Evolutionary conservation across 2,329 filamentous ascomycete species (phyloP), one percentile per base, ranked within the genome.

Genomic region (Daldinia sp.): DNA sequence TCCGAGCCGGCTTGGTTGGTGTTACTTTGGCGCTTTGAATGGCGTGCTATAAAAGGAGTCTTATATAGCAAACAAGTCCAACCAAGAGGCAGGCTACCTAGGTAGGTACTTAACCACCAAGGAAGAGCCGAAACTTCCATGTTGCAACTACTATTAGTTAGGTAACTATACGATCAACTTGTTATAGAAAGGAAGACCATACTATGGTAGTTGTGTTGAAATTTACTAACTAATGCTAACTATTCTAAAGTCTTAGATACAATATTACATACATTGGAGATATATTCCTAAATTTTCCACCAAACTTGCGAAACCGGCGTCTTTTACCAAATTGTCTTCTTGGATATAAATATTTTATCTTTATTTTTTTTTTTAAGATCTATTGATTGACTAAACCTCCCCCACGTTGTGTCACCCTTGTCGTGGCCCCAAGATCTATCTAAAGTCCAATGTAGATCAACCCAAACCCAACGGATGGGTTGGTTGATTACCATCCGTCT

Each of bases 391-490:
- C 21, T 54, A 29, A 41, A 30, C 15, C 15, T 45, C 58, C 64
- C 64, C 59, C 64, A 67, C 64, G 58, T 58, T 55, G 53, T 67
- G 51, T 57, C 7, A 67, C 55, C 64, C 61, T 49, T 67, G 61
- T 57, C 52, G 25, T 43, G 51, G 47, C 48, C 49, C 51, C 37
- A 52, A 64, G 61, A 64, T 64, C 61, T 64, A 64, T 64, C 61
- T 64, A 23, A 54, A 50, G 49, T 55, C 54, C 58, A 67, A 57
- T 54, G 61, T 30, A 61, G 64, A 67, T 67, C 58, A 67, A 60
- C 54, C 58, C 30, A 58, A 67, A 62, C 54, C 58, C 30, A 56
- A 32, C n/a, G 11, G 41, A 57, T 37, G 41, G 64, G 48, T 58
- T 61, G 30, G 51, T 49, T 54, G 53, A 67, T 57, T 55, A 57